Evolutionary conservation across 208 protist genomes (phyloP).

Genomic region (Acanthamoeba royreba): DNA sequence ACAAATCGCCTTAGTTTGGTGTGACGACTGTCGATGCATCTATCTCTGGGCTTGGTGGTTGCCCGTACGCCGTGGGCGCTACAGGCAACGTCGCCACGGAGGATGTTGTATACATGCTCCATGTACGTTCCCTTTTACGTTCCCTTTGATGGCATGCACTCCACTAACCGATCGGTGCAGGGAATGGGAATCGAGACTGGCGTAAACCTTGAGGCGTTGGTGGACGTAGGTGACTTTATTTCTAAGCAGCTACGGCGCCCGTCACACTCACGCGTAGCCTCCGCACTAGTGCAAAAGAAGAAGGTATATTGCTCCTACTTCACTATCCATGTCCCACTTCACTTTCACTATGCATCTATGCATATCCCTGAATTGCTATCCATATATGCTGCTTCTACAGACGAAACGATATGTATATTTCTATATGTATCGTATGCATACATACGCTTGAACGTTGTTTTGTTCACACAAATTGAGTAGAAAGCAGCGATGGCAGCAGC

Average conservation of each 20-base stretch:
- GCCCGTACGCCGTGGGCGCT: constrained; percentile 77
- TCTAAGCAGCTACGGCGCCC: neutral
- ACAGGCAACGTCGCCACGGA: constrained; percentile 83
- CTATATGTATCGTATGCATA: too few species aligned
- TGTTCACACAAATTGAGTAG: too few species aligned
- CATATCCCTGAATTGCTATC: neutral
- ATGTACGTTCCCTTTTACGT: too few species aligned
- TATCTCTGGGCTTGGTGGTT: constrained; percentile 80
- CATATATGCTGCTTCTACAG: too few species aligned
- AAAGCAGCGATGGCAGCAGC: too few species aligned
- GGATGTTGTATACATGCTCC: constrained; percentile 85
- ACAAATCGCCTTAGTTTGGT: constrained; percentile 58
- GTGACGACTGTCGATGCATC: constrained; percentile 73
- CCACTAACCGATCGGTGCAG: too few species aligned
- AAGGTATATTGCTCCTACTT: too few species aligned
- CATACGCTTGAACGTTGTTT: too few species aligned
- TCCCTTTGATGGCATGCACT: too few species aligned
- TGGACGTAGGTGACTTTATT: neutral
- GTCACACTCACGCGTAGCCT: neutral
- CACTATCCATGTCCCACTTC: neutral
- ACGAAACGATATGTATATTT: too few species aligned
- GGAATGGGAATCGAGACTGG: neutral
- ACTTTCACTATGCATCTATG: neutral
- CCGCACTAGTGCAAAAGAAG: neutral
- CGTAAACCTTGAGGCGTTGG: neutral